A percentile compares a stretch with the other conserved stretches of the same genome.
These are phyloP conservation scores for Lasiodiplodia sp. DNA, from an alignment of 2,329 filamentous ascomycete genomes.

Conservation along the genomic window DNA sequence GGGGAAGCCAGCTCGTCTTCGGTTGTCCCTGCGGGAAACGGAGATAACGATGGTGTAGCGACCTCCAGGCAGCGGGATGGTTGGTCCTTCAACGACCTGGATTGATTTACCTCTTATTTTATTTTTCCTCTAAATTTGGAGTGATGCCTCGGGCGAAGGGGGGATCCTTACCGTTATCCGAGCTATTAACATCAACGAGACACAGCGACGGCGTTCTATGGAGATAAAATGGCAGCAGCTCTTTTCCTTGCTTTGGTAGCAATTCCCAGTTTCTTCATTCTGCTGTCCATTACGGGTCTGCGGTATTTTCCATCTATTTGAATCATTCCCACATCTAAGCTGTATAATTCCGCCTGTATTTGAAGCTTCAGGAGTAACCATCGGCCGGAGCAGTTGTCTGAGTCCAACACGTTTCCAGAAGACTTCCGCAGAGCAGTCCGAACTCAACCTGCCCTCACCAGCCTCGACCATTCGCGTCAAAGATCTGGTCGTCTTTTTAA, in stretches of 20 bases:
- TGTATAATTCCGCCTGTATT: background rate
- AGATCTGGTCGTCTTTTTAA: background rate
- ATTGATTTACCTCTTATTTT: background rate
- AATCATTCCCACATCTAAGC: background rate
- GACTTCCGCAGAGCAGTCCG: background rate
- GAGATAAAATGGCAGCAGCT: background rate
- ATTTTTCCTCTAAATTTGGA: background rate
- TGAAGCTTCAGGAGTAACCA: background rate
- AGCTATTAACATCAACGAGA: background rate
- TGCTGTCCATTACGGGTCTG: background rate
- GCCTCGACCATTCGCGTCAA: background rate
- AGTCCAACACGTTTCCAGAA: background rate
- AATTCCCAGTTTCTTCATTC: background rate
- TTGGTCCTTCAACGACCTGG: conserved; percentile 16
- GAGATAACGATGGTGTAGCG: conserved; percentile 4
- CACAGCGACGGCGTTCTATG: conserved; percentile 13
- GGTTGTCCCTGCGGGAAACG: background rate
- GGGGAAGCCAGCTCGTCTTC: conserved; percentile 1
- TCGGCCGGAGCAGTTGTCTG: background rate
- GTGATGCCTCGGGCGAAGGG: too few relatives aligned
- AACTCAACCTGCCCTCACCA: background rate
- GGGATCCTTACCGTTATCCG: background rate
- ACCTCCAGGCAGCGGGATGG: conserved; percentile 7
- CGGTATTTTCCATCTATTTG: background rate
- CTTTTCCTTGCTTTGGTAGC: background rate